Evolutionary conservation across 2,329 filamentous ascomycete species (phyloP).

Genomic region (Coniochaeta sp.): DNA sequence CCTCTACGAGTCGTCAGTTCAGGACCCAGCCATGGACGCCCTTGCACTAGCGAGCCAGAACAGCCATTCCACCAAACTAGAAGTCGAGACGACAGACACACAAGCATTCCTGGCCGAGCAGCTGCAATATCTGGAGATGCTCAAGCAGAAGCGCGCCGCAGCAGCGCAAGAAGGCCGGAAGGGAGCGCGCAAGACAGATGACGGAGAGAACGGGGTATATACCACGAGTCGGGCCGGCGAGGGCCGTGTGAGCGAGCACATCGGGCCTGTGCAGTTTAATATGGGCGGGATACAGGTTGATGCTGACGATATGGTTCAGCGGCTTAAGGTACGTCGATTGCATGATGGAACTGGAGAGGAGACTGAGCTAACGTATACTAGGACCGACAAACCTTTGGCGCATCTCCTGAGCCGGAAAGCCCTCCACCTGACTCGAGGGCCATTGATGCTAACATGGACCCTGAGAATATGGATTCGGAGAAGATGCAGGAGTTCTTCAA

Average conservation of each 20-base stretch:
- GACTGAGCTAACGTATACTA: conserved; percentile 15
- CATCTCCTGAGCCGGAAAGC: conserved; percentile 34
- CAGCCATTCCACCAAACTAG: conserved; percentile 37
- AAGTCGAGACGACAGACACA: conserved; percentile 63
- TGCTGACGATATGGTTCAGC: conserved; percentile 85
- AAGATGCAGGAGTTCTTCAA: conserved; percentile 53
- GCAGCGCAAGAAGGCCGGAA: conserved; percentile 25
- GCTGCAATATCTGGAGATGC: conserved; percentile 63
- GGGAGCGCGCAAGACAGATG: conserved; percentile 30
- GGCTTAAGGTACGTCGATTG: conserved; percentile 62
- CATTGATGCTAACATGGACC: conserved; percentile 15
- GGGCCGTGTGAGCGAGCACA: conserved; percentile 62
- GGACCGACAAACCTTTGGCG: conserved; percentile 49
- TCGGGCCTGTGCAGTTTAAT: conserved; percentile 94
- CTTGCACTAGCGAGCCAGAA: conserved; percentile 45
- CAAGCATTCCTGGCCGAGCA: conserved; percentile 74
- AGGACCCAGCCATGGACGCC: conserved; percentile 61
- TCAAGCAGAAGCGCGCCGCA: conserved; percentile 50
- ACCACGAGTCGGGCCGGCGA: conserved; percentile 11
- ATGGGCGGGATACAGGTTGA: conserved; percentile 97
- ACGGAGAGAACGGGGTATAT: conserved; percentile 9
- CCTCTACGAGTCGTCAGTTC: conserved; percentile 72
- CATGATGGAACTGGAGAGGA: conserved; percentile 13
- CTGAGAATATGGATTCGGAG: conserved; percentile 42
- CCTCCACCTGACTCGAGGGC: conserved; percentile 25